Percentiles rank a stretch among this genome's conserved stretches.
Conservation (phyloP, 352 stramenopile species). For the Pythium plurisporium region DNA sequence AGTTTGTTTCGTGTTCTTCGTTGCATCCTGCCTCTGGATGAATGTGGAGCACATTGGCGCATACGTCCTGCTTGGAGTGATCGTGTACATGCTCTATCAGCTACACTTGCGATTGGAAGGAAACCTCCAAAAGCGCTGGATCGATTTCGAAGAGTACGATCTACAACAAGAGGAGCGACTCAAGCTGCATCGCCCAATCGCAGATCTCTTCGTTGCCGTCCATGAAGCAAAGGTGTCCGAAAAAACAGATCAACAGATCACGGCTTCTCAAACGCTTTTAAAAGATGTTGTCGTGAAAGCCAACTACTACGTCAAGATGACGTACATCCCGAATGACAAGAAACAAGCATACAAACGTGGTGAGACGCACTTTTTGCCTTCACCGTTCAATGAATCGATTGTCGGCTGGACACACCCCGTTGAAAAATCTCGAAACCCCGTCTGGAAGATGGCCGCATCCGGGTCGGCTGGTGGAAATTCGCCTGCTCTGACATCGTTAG, state of each 20-base stretch:
- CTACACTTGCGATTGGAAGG: conserved; percentile 64
- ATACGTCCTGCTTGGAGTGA: conserved; percentile 52
- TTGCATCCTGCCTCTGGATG: conserved; percentile 60
- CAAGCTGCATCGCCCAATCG: conserved; percentile 69
- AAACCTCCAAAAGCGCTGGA: conserved; percentile 59
- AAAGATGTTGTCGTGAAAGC: conserved; percentile 65
- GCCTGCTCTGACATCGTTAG: conserved; percentile 2
- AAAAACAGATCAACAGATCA: conserved; percentile 48
- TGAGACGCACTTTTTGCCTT: conserved; percentile 63
- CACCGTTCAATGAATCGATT: conserved; percentile 53
- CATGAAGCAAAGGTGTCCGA: conserved; percentile 62
- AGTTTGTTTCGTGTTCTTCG: conserved; percentile 55
- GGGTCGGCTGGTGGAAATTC: not conserved
- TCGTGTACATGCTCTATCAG: conserved; percentile 81
- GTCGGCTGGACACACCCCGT: conserved; percentile 74
- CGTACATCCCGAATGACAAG: conserved; percentile 76
- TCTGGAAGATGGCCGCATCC: conserved; percentile 34
- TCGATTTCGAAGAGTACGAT: conserved; percentile 77
- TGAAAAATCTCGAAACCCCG: conserved; percentile 44
- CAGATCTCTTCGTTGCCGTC: conserved; percentile 63
- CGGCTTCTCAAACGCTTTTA: conserved; percentile 50
- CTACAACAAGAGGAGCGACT: conserved; percentile 64
- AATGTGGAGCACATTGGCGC: conserved; percentile 71
- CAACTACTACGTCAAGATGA: conserved; percentile 67
- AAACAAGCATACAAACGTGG: conserved; percentile 35